Evolutionary conservation across 345 rosid genomes (phyloP), one percentile per base, ranked within the genome.

Genomic region (Hibiscus trionum): DNA sequence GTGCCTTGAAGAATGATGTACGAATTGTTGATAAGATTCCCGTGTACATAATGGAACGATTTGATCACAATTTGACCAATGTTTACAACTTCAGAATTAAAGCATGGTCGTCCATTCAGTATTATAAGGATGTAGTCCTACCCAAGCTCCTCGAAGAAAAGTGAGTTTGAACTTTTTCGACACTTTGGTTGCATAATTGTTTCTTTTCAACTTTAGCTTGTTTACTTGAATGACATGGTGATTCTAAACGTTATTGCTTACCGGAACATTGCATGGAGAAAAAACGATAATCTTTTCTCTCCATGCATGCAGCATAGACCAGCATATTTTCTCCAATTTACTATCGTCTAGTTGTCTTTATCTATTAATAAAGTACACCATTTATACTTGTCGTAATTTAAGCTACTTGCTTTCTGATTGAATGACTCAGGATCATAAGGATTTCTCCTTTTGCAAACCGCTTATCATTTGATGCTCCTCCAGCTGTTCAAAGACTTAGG

Each of bases 401-500:
- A 59, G 63, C 47, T 52, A 42, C 29, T 14, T 31, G 24, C 15
- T 77, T 77, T 78, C 72, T 72, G 64, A 21, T 61, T 80, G n/a
- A 71, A 72, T 79, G 73, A 67, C 56, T 55, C 93, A 95, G 99
- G 94, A 76, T 95, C 49, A 86, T 95, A 81, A 82, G 98, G 88
- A 95, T 95, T 80, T 93, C 99, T 71, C 99, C 99, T 39, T 95
- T 95, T 80, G 99, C 99, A 67, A 93, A 95, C 81, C 87, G 99
- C 73, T 87, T 95, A 75, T 95, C 99, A 50, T 89, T 89, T 85
- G 97, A 90, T 82, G 94, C 94, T 75, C 99, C 99, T 60, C 86
- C 94, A 71, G 77, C 87, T 33, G 99, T 95, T 61, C 99, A 95
- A 79, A 81, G 88, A 78, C 93, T 93, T 73, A 85, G 99, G 79